Percentiles rank a stretch among this genome's conserved stretches.
phyloP scores from a whole-genome alignment of 768 basidiomycete species.

The Panellus pusillus region DNA sequence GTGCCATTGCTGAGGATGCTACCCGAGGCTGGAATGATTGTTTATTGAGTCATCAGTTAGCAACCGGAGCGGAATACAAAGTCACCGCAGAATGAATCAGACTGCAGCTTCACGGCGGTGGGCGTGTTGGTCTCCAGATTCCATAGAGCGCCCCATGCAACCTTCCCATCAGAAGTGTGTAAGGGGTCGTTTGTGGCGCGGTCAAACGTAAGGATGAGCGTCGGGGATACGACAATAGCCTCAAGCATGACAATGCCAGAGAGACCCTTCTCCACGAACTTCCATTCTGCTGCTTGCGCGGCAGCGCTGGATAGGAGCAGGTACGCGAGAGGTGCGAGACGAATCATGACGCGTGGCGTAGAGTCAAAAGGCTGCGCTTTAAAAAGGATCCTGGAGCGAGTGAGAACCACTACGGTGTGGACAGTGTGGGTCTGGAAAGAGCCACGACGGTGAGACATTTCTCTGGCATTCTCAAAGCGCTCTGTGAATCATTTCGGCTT shows the following conservation, averaged over 20 bases:
- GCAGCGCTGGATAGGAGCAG: slow-evolving; percentile 9
- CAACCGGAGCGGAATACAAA: too few relatives aligned
- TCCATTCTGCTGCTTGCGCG: slow-evolving; percentile 18
- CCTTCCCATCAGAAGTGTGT: slow-evolving; percentile 30
- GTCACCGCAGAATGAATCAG: slow-evolving; percentile 30
- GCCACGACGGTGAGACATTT: slow-evolving; percentile 6
- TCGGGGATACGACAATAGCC: slow-evolving; percentile 28
- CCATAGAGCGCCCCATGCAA: slow-evolving; percentile 28
- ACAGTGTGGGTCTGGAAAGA: background rate
- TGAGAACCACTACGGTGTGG: background rate
- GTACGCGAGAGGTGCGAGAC: slow-evolving; percentile 10
- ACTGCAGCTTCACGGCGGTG: slow-evolving; percentile 25
- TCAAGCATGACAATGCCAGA: slow-evolving; percentile 28
- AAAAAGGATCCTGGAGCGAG: background rate
- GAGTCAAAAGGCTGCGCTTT: background rate
- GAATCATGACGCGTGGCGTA: slow-evolving; percentile 9
- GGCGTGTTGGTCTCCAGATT: slow-evolving; percentile 24
- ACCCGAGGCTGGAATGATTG: slow-evolving; percentile 22
- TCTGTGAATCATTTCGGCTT: too few relatives aligned
- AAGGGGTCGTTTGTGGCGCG: slow-evolving; percentile 1
- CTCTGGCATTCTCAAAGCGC: background rate
- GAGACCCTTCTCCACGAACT: slow-evolving; percentile 28
- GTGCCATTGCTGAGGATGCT: slow-evolving; percentile 33
- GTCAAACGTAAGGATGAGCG: slow-evolving; percentile 26
- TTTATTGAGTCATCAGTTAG: too few relatives aligned